Conservation (phyloP, 495 filamentous ascomycete species). For the Trichoderma erinaceum region DNA sequence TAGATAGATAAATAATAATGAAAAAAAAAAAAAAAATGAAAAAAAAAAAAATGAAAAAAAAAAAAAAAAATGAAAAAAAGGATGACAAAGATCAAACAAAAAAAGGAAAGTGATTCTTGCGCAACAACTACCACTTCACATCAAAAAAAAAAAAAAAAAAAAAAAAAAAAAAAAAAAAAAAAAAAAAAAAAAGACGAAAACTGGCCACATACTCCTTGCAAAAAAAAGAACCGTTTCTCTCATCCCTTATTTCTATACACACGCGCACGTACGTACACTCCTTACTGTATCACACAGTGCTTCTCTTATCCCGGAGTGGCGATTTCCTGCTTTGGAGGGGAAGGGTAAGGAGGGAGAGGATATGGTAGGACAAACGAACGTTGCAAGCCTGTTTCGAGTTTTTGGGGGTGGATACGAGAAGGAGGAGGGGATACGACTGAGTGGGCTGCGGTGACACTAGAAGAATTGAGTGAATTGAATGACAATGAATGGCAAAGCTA, state of each 20-base stretch:
- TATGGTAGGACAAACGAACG: background rate
- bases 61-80: background rate
- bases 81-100: background rate
- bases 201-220: background rate
- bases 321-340: background rate
- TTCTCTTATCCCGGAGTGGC: background rate
- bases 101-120: background rate
- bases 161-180: background rate
- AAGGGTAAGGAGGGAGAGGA: no score
- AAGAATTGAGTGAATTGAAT: background rate
- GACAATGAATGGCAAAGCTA: no score
- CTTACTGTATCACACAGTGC: no score
- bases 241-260: no score
- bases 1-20: background rate
- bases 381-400: slow-evolving; percentile 14
- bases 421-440: background rate
- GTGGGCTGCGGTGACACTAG: background rate
- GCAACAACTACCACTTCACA: background rate
- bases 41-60: no score
- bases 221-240: background rate
- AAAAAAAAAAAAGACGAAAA: no score
- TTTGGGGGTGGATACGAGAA: background rate
- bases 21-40: background rate
- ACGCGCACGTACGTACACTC: no score
- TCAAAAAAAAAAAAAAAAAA: no score